phyloP scores from a whole-genome alignment of 495 filamentous ascomycete species.

The Podospora australis region DNA sequence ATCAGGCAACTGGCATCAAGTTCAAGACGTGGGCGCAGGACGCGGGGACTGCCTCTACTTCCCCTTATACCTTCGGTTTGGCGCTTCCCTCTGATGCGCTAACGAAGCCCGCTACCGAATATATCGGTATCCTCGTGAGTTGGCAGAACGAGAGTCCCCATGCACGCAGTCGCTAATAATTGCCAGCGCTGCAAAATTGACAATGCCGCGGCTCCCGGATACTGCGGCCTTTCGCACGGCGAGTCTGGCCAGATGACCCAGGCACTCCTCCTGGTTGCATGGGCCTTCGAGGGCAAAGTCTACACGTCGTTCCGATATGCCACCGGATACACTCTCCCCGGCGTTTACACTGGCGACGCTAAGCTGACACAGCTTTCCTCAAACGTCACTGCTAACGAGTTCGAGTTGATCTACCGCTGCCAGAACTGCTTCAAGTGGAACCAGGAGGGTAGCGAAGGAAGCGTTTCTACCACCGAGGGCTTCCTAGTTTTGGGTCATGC shows the following conservation, averaged over 20 bases:
- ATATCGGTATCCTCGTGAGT: conserved; percentile 51
- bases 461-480: conserved; percentile 19
- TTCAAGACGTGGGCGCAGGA: conserved; percentile 34
- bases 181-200: conserved; percentile 25
- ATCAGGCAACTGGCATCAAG: conserved; percentile 35
- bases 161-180: background rate
- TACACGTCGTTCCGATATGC: conserved; percentile 53
- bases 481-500: conserved; percentile 25
- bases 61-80: conserved; percentile 46
- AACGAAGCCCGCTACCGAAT: conserved; percentile 47
- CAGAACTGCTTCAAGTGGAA: conserved; percentile 55
- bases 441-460: conserved; percentile 18
- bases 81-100: conserved; percentile 48
- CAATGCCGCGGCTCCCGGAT: conserved; percentile 33
- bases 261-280: conserved; percentile 52
- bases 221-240: conserved; percentile 51
- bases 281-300: conserved; percentile 42
- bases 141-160: no score
- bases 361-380: conserved; percentile 52
- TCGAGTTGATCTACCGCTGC: conserved; percentile 56
- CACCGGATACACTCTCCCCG: conserved; percentile 50
- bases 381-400: conserved; percentile 47
- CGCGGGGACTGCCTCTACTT: conserved; percentile 4
- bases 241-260: conserved; percentile 50
- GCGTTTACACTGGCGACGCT: conserved; percentile 52